Conservation (phyloP, 2,329 filamentous ascomycete species). For the Penicillium freii region DNA sequence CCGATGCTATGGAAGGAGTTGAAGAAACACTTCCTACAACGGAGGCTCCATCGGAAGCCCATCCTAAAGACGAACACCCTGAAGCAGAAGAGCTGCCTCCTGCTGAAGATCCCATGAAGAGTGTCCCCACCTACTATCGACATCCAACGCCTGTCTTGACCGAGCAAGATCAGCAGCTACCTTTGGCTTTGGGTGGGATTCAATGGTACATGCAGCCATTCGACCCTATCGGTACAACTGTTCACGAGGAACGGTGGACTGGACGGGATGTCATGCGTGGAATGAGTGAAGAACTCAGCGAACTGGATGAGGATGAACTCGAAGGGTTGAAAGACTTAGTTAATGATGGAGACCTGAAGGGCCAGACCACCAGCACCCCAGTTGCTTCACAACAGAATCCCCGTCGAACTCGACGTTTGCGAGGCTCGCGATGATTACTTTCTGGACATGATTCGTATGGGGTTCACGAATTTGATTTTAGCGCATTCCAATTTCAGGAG, state of each 20-base stretch:
- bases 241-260: constrained; percentile 71
- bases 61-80: constrained; percentile 4
- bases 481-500: background rate
- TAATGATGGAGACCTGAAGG: constrained; percentile 46
- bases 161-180: constrained; percentile 44
- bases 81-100: constrained; percentile 17
- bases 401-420: constrained; percentile 23
- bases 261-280: constrained; percentile 68
- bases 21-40: constrained; percentile 14
- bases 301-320: constrained; percentile 82
- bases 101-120: constrained; percentile 18
- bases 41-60: constrained; percentile 13
- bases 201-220: constrained; percentile 86
- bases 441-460: constrained; percentile 17
- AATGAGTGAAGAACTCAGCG: constrained; percentile 84
- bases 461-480: constrained; percentile 14
- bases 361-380: constrained; percentile 20
- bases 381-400: constrained; percentile 16
- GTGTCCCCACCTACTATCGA: constrained; percentile 41
- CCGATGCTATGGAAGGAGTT: constrained; percentile 27
- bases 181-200: constrained; percentile 70
- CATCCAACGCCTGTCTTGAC: constrained; percentile 47
- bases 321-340: constrained; percentile 61
- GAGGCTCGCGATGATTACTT: constrained; percentile 9
- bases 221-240: constrained; percentile 74